These are phyloP conservation scores for Flaveria sonorensis DNA, from an alignment of 129 eudicot genomes.

Conservation along the genomic window DNA sequence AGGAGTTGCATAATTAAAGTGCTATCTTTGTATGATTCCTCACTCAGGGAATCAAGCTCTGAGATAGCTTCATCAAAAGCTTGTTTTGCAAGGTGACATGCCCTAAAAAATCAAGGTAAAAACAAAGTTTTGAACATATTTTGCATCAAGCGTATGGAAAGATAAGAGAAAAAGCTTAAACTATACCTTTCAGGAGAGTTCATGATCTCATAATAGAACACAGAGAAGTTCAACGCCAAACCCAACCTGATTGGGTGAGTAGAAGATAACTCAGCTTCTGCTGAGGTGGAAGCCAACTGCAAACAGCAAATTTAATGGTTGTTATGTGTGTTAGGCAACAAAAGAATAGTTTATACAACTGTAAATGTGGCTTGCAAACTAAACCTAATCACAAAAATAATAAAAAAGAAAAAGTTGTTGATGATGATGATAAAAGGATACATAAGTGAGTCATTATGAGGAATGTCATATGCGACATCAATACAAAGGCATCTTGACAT, in stretches of 20 bases:
- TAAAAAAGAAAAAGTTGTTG: background rate
- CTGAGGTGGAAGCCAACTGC: conserved; percentile 52
- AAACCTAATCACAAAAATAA: background rate
- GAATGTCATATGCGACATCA: background rate
- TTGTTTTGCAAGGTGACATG: conserved; percentile 58
- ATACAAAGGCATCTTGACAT: background rate
- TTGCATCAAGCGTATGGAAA: background rate
- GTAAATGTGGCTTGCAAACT: background rate
- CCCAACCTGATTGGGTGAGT: conserved; percentile 59
- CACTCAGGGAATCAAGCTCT: conserved; percentile 55
- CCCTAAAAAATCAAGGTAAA: conserved; percentile 36
- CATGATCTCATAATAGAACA: conserved; percentile 60
- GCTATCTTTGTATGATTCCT: conserved; percentile 62
- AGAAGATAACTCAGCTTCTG: conserved; percentile 52
- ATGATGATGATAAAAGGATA: background rate
- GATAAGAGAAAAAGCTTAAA: background rate
- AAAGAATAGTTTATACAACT: background rate
- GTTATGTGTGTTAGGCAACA: background rate
- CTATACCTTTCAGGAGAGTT: conserved; percentile 60
- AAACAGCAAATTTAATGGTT: conserved; percentile 1
- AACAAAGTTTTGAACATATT: background rate
- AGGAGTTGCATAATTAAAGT: conserved; percentile 55
- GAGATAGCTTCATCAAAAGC: conserved; percentile 64
- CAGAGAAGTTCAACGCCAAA: conserved; percentile 60
- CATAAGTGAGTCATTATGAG: background rate